Conservation (phyloP, 2,329 filamentous ascomycete species). For the Aspergillus pseudonomiae region DNA sequence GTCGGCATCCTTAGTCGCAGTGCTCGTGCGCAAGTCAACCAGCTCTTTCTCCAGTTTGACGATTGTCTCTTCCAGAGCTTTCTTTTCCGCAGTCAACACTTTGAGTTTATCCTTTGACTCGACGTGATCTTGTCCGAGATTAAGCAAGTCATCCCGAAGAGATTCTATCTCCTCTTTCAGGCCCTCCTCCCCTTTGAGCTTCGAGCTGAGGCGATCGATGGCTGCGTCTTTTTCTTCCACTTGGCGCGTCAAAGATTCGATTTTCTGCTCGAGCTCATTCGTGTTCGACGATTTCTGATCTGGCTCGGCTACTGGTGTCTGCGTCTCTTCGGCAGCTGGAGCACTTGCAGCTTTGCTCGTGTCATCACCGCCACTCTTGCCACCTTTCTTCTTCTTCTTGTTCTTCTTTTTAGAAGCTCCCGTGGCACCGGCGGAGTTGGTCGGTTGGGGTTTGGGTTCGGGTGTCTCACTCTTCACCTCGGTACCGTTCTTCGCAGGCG, state of each 20-base stretch:
- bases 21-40: constrained; percentile 54
- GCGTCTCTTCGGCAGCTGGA: constrained; percentile 17
- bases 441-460: constrained; percentile 23
- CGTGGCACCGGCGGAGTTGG: constrained; percentile 25
- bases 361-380: constrained; percentile 52
- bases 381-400: constrained; percentile 84
- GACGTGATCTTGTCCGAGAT: constrained; percentile 81
- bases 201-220: constrained; percentile 71
- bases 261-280: constrained; percentile 38
- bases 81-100: constrained; percentile 70
- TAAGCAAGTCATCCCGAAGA: constrained; percentile 75
- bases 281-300: constrained; percentile 24
- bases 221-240: constrained; percentile 65
- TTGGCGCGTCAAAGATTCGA: constrained; percentile 39
- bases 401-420: constrained; percentile 69
- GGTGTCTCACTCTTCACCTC: constrained; percentile 26
- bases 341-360: constrained; percentile 26
- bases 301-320: constrained; percentile 38
- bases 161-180: constrained; percentile 84
- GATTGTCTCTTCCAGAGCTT: constrained; percentile 65
- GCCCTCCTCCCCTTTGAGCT: constrained; percentile 75
- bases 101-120: constrained; percentile 77
- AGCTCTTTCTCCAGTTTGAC: constrained; percentile 72
- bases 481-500: constrained; percentile 24
- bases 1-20: constrained; percentile 49